Evolutionary conservation across 768 basidiomycete genomes (phyloP), one percentile per base, ranked within the genome.

Genomic region (Trametopsis cervina): DNA sequence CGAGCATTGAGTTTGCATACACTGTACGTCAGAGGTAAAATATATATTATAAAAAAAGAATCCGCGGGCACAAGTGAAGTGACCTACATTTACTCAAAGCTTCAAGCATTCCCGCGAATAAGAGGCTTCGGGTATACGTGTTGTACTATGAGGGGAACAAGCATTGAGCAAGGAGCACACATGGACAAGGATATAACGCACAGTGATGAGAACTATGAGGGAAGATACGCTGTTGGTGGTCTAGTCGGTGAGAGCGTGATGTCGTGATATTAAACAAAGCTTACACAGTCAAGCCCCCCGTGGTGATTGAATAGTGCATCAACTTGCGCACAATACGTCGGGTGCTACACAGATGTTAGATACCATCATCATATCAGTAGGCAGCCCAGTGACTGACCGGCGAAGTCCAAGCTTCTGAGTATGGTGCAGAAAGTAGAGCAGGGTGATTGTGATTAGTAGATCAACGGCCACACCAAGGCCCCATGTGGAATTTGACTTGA

Each of bases 361-460:
- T 15, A 22, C 6, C 4, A 22, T 24, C 27, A 3, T 22, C 15
- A 17, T 18, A 20, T 15, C 25, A 37, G 22, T 11, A 13, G 21
- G 38, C 15, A 18, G n/a, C 11, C 15, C 2, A 22, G 5, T 25
- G 17, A 17, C 11, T 17, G 40, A 21, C 9, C 20, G 9, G 40
- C 12, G 9, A 10, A 20, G 40, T 41, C 11, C 12, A 10, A 13
- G 40, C 10, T 17, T 33, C n/a, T 33, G 41, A 22, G 42, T 23
- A 15, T 5, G 17, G 17, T 38, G 52, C 18, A 53, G 29, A 24
- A 45, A 47, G 43, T 49, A 49, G 13, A 41, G 44, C 21, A 53
- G 36, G 7, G 46, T 4, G 3, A 35, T 15, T 2, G 52, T 37
- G 13, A 24, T 33, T 6, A 45, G 13, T 4, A 53, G 35, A 21